Percentiles rank a stretch among this genome's conserved stretches.
These are phyloP conservation scores for Boletales sp. DNA, from an alignment of 768 basidiomycete genomes.

Conservation along the genomic window DNA sequence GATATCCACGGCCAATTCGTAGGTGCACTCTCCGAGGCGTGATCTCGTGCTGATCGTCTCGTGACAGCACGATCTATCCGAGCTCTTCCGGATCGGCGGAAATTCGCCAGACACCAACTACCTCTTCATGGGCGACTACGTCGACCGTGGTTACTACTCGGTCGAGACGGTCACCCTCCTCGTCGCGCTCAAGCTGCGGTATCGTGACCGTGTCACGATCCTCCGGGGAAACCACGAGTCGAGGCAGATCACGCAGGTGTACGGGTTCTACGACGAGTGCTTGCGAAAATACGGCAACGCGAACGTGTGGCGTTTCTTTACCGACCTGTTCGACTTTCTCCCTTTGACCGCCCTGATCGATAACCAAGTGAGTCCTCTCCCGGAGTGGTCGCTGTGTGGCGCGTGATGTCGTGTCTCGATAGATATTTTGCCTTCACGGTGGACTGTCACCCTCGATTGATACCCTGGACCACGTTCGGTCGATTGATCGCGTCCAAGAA, in stretches of 20 bases:
- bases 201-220: constrained; percentile 97
- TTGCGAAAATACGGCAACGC: constrained; percentile 99
- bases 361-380: constrained; percentile 78
- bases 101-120: constrained; percentile 99
- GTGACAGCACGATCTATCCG: constrained; percentile 94
- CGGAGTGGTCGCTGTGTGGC: neutral
- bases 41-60: constrained; percentile 25
- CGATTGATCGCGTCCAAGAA: constrained; percentile 98
- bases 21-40: constrained; percentile 40
- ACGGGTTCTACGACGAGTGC: constrained; percentile 99
- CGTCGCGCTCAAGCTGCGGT: constrained; percentile 95
- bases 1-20: constrained; percentile 99
- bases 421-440: constrained; percentile 99
- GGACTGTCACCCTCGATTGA: constrained; percentile 98
- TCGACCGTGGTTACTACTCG: constrained; percentile 98
- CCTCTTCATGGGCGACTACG: constrained; percentile 99
- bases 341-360: constrained; percentile 98
- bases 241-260: constrained; percentile 99
- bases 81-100: constrained; percentile 97
- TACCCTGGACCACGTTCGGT: constrained; percentile 98
- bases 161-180: constrained; percentile 98
- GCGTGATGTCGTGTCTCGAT: constrained; percentile 2
- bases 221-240: constrained; percentile 98
- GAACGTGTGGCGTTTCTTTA: constrained; percentile 99
- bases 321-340: constrained; percentile 96